These are phyloP conservation scores for Prunus davidiana DNA, from an alignment of 306 rosid species.

Conservation along the genomic window DNA sequence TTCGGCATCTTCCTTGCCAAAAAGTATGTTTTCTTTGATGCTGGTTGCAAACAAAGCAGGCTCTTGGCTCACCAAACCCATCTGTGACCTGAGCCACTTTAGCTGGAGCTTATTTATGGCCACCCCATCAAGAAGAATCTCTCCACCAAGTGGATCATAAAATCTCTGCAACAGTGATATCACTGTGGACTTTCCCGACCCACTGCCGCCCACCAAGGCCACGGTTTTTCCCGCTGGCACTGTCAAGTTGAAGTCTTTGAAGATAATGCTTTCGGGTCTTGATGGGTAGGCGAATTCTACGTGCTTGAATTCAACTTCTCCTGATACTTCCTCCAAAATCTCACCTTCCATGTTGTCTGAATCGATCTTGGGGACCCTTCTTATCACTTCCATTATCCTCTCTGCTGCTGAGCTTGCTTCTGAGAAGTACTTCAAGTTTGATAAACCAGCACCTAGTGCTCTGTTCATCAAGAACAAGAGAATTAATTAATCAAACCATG, in stretches of 20 bases:
- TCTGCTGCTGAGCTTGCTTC: constrained; percentile 77
- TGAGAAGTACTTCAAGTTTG: constrained; percentile 74
- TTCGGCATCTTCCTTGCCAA: constrained; percentile 79
- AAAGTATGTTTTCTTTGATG: constrained; percentile 74
- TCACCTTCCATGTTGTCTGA: constrained; percentile 69
- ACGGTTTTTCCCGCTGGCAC: constrained; percentile 74
- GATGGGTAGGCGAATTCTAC: constrained; percentile 79
- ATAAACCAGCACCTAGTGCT: constrained; percentile 71
- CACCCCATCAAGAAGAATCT: constrained; percentile 68
- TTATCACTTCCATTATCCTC: constrained; percentile 67
- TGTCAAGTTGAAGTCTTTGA: constrained; percentile 50
- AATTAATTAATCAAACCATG: neutral
- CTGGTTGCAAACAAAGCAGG: constrained; percentile 84
- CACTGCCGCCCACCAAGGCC: constrained; percentile 85
- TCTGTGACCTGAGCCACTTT: constrained; percentile 80
- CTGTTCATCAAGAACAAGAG: constrained; percentile 34
- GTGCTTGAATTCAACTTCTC: constrained; percentile 63
- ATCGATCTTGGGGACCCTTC: constrained; percentile 78
- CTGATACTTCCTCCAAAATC: constrained; percentile 37
- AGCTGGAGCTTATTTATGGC: constrained; percentile 54
- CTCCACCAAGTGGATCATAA: constrained; percentile 76
- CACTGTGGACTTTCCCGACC: constrained; percentile 87
- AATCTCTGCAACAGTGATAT: constrained; percentile 77
- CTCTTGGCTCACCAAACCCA: constrained; percentile 96
- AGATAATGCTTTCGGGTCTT: constrained; percentile 63